A percentile compares a stretch with the other conserved stretches of the same genome.
Evolutionary conservation across 345 rosid genomes (phyloP).

Genomic region (Lepidium didymum): DNA sequence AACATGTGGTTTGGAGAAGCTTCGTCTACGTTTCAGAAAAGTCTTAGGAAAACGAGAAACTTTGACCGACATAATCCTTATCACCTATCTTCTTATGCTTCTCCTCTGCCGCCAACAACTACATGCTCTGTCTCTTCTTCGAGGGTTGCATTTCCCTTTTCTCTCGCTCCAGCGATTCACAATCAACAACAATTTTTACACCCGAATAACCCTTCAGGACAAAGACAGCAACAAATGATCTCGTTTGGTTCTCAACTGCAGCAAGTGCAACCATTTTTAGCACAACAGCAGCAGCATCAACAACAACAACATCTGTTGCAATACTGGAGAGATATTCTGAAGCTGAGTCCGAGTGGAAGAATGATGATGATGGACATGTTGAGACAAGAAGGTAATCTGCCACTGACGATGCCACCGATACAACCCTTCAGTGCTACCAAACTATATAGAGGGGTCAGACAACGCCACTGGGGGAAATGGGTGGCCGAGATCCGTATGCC

Average conservation of each 20-base stretch:
- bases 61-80: conserved; percentile 42
- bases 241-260: conserved; percentile 56
- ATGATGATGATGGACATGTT: conserved; percentile 65
- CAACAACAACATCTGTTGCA: conserved; percentile 59
- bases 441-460: conserved; percentile 90
- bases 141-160: conserved; percentile 43
- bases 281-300: conserved; percentile 43
- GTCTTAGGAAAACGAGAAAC: conserved; percentile 60
- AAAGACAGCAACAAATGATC: conserved; percentile 49
- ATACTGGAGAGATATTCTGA: conserved; percentile 55
- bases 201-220: conserved; percentile 30
- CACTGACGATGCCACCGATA: conserved; percentile 41
- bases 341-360: conserved; percentile 60
- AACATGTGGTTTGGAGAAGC: conserved; percentile 56
- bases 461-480: conserved; percentile 98
- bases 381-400: conserved; percentile 55
- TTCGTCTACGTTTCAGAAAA: conserved; percentile 48
- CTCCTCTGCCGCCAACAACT: conserved; percentile 3
- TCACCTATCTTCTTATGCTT: conserved; percentile 14
- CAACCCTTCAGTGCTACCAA: conserved; percentile 74
- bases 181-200: conserved; percentile 34
- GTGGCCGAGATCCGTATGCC: conserved; percentile 97
- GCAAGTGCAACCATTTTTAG: conserved; percentile 36
- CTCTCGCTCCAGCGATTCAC: conserved; percentile 38
- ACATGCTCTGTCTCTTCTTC: conserved; percentile 29